Evolutionary conservation across 495 filamentous ascomycete genomes (phyloP), one percentile per base, ranked within the genome.

Genomic region (Penicillium argentinense): DNA sequence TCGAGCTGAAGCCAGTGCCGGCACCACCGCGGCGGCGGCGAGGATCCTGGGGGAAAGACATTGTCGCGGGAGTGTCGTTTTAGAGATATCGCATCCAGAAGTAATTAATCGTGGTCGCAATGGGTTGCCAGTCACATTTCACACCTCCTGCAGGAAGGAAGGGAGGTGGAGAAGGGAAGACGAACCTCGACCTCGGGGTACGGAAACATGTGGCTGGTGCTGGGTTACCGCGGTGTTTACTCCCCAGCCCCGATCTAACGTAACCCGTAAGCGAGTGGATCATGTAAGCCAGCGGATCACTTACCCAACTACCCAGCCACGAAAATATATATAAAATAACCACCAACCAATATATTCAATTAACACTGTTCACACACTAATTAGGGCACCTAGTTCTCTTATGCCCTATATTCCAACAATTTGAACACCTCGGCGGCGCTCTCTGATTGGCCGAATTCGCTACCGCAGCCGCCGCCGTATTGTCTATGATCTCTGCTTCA

Each of bases 1-100:
- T 63, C 52, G 78, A 71, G 67, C 72, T 71, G 68, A 74, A 76
- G 33, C 73, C 70, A 45, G 62, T 58, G 58, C 81, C 77, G 65
- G 78, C 75, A 59, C 79, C 80, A 51, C 71, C 66, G 49, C 71
- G 71, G 52, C 80, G 80, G 62, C 75, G 73, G 47, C 77, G 75
- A 57, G 63, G 54, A 59, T 87, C 81, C 66, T 85, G 82, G 70
- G 83, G 82, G 62, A 79, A 85, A 62, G 88, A 86, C 88, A 92
- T 92, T 77, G 68, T 63, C 49, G 54, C 49, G 54, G 44, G 53
- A 16, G 34, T 37, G 12, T n/a, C n/a, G 39, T 49, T 62, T 63
- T 59, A 68, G 17, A 54, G 30, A 48, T 44, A 47, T 55, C 60
- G 56, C 64, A 69, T 67, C 43, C 41, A 62, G 39, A 37, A 12